Percentiles rank a stretch among this genome's conserved stretches.
Conservation (phyloP, 2,329 filamentous ascomycete species). For the Fusarium nodosum region DNA sequence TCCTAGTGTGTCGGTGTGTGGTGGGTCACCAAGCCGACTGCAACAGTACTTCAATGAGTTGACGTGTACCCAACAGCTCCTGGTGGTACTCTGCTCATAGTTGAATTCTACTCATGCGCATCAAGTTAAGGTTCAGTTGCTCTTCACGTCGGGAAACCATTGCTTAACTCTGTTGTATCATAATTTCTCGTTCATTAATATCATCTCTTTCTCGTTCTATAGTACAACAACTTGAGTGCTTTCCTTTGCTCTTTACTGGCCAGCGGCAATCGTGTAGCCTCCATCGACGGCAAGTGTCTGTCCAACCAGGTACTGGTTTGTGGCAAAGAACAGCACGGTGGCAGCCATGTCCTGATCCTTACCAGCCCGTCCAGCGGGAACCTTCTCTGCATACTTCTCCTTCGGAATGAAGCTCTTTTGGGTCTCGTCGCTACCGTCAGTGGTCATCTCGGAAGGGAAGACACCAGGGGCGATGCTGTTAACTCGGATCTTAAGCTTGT, state of each 20-base stretch:
- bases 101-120: background rate
- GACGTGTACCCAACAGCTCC: background rate
- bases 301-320: slow-evolving; percentile 61
- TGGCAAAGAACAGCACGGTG: slow-evolving; percentile 69
- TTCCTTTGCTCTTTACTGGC: slow-evolving; percentile 11
- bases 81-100: background rate
- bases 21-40: background rate
- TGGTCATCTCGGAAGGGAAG: slow-evolving; percentile 80
- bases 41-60: background rate
- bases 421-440: slow-evolving; percentile 59
- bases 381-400: slow-evolving; percentile 69
- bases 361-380: slow-evolving; percentile 76
- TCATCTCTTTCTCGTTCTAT: slow-evolving; percentile 14
- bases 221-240: background rate
- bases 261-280: slow-evolving; percentile 59
- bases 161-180: background rate
- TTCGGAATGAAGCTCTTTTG: slow-evolving; percentile 72
- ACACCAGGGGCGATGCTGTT: slow-evolving; percentile 81
- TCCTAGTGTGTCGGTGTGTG: background rate
- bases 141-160: background rate
- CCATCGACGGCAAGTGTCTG: slow-evolving; percentile 61
- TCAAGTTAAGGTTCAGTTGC: background rate
- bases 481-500: slow-evolving; percentile 74
- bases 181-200: slow-evolving; percentile 9
- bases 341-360: slow-evolving; percentile 78